Conservation (phyloP, 305 asterid species). For the Lippia alba region DNA sequence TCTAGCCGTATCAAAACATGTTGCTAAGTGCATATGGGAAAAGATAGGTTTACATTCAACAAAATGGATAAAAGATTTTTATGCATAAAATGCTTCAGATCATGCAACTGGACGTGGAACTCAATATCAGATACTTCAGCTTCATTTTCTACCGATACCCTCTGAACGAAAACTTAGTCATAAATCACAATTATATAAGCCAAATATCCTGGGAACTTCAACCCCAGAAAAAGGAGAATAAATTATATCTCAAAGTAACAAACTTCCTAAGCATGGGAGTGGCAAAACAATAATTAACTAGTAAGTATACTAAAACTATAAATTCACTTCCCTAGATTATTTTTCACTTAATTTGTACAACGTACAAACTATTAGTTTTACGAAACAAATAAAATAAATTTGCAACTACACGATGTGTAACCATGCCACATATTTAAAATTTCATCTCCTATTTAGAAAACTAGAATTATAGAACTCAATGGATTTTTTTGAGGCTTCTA, state of each 20-base stretch:
- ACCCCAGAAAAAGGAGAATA: conserved; percentile 10
- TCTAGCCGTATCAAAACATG: background rate
- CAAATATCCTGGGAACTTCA: conserved; percentile 16
- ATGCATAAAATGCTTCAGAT: conserved; percentile 12
- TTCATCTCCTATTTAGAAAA: conserved; percentile 11
- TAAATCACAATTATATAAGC: background rate
- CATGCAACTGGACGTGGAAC: conserved; percentile 13
- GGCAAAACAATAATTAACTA: conserved; percentile 2
- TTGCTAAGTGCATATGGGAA: conserved; percentile 16
- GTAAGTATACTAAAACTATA: background rate
- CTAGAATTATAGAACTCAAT: background rate
- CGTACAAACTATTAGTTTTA: background rate
- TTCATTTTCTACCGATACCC: background rate
- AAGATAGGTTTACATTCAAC: background rate
- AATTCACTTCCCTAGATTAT: background rate
- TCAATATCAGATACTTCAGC: conserved; percentile 17
- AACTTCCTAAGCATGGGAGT: background rate
- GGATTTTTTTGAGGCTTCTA: background rate
- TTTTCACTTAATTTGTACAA: background rate
- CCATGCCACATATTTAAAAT: background rate
- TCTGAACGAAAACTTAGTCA: conserved; percentile 9
- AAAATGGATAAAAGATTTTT: background rate
- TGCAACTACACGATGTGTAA: conserved; percentile 9
- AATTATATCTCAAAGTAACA: background rate
- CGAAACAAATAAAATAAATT: conserved; percentile 5